These are phyloP conservation scores for Pseudozyma sp. DNA, from an alignment of 1,284 basidiomycete genomes.

Conservation along the genomic window DNA sequence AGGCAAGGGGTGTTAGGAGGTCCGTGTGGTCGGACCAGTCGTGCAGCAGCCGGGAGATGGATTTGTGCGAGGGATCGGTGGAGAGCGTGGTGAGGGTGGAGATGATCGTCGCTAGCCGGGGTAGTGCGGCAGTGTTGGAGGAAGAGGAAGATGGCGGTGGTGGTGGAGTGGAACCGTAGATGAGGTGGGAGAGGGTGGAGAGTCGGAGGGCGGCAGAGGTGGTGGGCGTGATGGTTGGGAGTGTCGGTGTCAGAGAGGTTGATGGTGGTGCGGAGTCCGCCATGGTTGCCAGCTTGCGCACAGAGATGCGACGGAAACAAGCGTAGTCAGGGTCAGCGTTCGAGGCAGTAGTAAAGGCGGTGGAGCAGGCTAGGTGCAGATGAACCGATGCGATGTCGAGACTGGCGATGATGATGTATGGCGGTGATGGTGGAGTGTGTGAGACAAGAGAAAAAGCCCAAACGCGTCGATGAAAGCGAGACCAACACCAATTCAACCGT, in stretches of 20 bases:
- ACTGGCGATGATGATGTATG: not conserved
- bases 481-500: not conserved
- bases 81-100: not conserved
- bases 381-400: too few species aligned
- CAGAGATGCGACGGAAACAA: too few species aligned
- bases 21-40: conserved; percentile 11
- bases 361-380: too few species aligned
- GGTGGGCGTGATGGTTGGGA: not conserved
- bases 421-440: not conserved
- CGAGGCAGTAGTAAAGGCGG: too few species aligned
- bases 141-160: not conserved
- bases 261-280: not conserved
- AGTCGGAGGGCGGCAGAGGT: conserved; percentile 7
- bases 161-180: conserved; percentile 9
- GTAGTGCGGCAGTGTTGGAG: not conserved
- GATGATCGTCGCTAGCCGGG: not conserved
- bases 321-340: too few species aligned
- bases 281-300: not conserved
- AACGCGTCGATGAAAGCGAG: not conserved
- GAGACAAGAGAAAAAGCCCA: not conserved
- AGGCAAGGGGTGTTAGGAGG: conserved; percentile 12
- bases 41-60: conserved; percentile 3
- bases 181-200: not conserved
- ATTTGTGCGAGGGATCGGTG: not conserved
- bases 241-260: too few species aligned